Base-by-base conservation (phyloP, 805 yeast species). In the Teunomyces atbi region DNA sequence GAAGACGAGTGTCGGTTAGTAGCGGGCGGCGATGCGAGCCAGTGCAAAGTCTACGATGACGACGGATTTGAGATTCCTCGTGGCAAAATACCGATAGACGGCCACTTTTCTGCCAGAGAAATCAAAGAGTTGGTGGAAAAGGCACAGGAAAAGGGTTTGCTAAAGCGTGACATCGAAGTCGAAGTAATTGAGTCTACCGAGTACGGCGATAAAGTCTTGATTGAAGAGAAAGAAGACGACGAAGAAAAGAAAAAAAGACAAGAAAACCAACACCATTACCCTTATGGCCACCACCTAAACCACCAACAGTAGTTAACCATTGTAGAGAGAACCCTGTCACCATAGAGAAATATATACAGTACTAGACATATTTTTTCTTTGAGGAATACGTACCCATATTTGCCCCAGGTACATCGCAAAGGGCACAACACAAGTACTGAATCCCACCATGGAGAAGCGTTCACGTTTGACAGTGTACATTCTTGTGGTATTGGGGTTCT, bases 11-110 rank as follows among this genome's bases (percentile, higher is more conserved):
- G 50, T 23, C 26, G 26, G 8, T 4, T 29, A n/a, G 32, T 15
- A 3, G 41, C 10, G 13, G 32, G 34, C 4, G 20, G n/a, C 11
- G 51, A 44, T n/a, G 6, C 28, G 3, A 27, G 12, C 6, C 35
- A 20, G 15, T 15, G 23, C 26, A 28, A 20, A 13, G 47, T 53
- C 13, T 50, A 52, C 40, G 74, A 69, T 44, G 45, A 55, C 12
- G 73, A 69, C 39, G 74, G 74, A 12, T 66, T 68, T 44, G 64
- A 53, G 45, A 55, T 69, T 7, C 74, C 75, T 2, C 50, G 49
- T 29, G 74, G 73, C 2, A 69, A 66, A 45, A 61, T 70, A 16
- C 74, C 75, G 0, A 39, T 70, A 21, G 75, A 70, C 41, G 71
- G 73, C n/a, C 70, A 69, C 45, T 70, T 70, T 44, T 61, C 73